Percentiles rank a stretch among this genome's conserved stretches.
Evolutionary conservation across 441 rosid species (phyloP).

Genomic region (Erodium chrysanthum): DNA sequence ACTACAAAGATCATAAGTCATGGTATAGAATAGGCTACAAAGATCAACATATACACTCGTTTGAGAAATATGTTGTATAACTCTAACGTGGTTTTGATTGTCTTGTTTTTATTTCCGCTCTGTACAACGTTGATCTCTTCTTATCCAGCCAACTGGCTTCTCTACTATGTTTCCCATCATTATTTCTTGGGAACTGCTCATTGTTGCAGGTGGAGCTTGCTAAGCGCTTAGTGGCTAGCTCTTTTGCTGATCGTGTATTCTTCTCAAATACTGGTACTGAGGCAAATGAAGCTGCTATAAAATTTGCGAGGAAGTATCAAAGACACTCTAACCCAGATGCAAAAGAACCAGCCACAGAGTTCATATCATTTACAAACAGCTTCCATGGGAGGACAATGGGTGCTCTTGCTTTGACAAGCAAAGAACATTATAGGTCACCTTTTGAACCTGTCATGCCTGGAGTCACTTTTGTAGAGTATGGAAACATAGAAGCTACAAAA

Average conservation of each 20-base stretch:
- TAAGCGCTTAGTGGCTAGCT: conserved; percentile 50
- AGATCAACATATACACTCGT: neutral
- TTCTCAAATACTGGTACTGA: conserved; percentile 83
- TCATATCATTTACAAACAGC: conserved; percentile 59
- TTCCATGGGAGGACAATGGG: conserved; percentile 92
- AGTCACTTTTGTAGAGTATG: conserved; percentile 74
- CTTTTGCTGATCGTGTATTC: conserved; percentile 78
- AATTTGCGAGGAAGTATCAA: conserved; percentile 80
- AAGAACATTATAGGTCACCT: conserved; percentile 68
- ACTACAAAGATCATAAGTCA: neutral
- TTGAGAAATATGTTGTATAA: neutral
- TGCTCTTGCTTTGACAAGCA: conserved; percentile 82
- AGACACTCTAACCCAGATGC: conserved; percentile 42
- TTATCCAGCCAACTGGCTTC: neutral
- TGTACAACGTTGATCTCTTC: neutral
- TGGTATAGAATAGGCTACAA: neutral
- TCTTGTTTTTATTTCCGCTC: neutral
- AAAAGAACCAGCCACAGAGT: conserved; percentile 45
- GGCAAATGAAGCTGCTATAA: conserved; percentile 94
- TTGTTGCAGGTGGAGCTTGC: conserved; percentile 67
- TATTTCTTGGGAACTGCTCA: neutral
- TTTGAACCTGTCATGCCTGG: conserved; percentile 96
- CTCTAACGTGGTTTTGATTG: neutral
- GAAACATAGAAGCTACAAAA: conserved; percentile 49
- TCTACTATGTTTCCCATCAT: neutral